Evolutionary conservation across 768 basidiomycete species (phyloP).

Genomic region (Thelephora aurantiotincta): DNA sequence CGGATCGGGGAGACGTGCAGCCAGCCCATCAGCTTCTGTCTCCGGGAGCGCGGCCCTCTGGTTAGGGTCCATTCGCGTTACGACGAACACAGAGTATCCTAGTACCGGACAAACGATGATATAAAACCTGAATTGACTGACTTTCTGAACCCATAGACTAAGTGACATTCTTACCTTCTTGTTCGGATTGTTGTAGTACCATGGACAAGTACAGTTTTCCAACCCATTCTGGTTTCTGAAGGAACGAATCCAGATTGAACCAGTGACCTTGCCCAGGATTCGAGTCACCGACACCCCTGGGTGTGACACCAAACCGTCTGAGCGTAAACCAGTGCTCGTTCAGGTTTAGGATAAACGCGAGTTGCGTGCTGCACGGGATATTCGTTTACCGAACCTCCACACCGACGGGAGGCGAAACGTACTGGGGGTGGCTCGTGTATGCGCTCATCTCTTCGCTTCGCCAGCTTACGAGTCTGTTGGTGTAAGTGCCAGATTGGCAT

Average conservation of each 20-base stretch:
- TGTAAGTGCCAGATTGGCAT: not conserved
- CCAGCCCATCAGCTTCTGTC: slow-evolving; percentile 59
- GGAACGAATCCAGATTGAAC: slow-evolving; percentile 81
- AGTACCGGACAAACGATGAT: slow-evolving; percentile 4
- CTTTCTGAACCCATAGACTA: not conserved
- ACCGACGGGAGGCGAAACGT: slow-evolving; percentile 12
- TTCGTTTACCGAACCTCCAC: slow-evolving; percentile 4
- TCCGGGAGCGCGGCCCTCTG: slow-evolving; percentile 41
- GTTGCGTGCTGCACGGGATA: slow-evolving; percentile 43
- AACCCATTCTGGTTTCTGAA: slow-evolving; percentile 65
- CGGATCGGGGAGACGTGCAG: slow-evolving; percentile 46
- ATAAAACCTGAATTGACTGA: not conserved
- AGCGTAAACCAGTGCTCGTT: slow-evolving; percentile 85
- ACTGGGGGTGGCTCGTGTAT: slow-evolving; percentile 72
- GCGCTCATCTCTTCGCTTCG: slow-evolving; percentile 68
- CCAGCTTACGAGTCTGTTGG: slow-evolving; percentile 64
- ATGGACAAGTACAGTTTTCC: slow-evolving; percentile 72
- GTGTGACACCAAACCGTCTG: slow-evolving; percentile 57
- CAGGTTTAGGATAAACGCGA: slow-evolving; percentile 79
- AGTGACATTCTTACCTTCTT: slow-evolving; percentile 43
- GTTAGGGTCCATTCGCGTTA: slow-evolving; percentile 46
- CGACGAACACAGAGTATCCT: slow-evolving; percentile 78
- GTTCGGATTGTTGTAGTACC: slow-evolving; percentile 78
- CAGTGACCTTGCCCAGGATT: slow-evolving; percentile 52
- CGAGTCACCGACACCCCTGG: slow-evolving; percentile 20